These are phyloP conservation scores for Aspergillus caelatus DNA, from an alignment of 2,329 filamentous ascomycete species.

Conservation along the genomic window DNA sequence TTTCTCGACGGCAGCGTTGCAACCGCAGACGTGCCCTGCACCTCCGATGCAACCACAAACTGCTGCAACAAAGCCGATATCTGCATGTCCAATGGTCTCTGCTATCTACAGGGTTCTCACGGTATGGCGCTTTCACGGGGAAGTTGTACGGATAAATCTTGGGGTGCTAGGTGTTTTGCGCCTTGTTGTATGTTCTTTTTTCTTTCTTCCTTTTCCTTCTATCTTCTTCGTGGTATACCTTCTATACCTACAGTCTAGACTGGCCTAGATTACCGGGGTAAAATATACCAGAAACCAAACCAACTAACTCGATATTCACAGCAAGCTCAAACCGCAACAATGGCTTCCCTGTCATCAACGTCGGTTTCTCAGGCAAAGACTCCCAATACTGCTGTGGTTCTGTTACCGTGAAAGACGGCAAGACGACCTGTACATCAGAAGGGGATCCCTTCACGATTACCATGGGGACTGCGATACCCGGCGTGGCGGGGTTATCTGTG, in stretches of 20 bases:
- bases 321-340: conserved; percentile 3
- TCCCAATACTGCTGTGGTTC: conserved; percentile 22
- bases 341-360: conserved; percentile 8
- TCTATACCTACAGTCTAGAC: too few species aligned
- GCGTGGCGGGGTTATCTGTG: conserved; percentile 15
- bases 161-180: conserved; percentile 14
- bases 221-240: background rate
- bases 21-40: background rate
- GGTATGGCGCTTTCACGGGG: conserved; percentile 17
- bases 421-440: background rate
- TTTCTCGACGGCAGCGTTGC: background rate
- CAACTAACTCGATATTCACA: background rate
- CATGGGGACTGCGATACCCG: conserved; percentile 15
- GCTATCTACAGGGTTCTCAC: conserved; percentile 17
- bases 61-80: conserved; percentile 23
- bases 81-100: conserved; percentile 25
- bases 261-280: too few species aligned
- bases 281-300: too few species aligned
- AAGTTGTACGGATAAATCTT: conserved; percentile 21
- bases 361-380: conserved; percentile 13
- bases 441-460: conserved; percentile 14
- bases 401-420: conserved; percentile 4
- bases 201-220: too few species aligned
- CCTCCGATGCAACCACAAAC: conserved; percentile 5
- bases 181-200: conserved; percentile 17